phyloP scores from a whole-genome alignment of 1,139 yeast species.

The Spathaspora sp. region DNA sequence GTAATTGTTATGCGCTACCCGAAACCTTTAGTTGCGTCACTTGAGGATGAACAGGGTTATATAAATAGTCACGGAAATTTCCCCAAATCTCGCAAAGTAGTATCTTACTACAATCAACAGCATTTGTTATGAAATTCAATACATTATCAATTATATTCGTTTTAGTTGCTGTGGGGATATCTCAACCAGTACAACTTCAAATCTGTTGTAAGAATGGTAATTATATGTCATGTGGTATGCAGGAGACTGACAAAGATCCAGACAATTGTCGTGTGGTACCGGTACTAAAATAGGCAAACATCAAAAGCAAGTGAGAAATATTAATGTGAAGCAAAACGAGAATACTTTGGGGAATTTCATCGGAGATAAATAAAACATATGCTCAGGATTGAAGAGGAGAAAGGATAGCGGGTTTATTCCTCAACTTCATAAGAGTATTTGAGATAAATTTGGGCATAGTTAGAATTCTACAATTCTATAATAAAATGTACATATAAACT shows the following conservation, averaged over 20 bases:
- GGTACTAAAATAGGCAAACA: background rate
- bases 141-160: background rate
- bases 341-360: no score
- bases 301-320: no score
- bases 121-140: background rate
- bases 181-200: background rate
- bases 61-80: background rate
- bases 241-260: background rate
- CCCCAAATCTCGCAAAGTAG: background rate
- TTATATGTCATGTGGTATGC: background rate
- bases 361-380: no score
- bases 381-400: no score
- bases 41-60: no score
- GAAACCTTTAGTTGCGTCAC: background rate
- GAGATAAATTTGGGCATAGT: no score
- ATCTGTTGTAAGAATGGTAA: background rate
- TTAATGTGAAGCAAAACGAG: no score
- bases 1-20: background rate
- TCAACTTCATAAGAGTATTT: no score
- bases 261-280: background rate
- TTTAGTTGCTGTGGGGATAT: background rate
- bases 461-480: no score
- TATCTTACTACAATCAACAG: background rate
- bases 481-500: no score
- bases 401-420: no score